Evolutionary conservation across 257 asterid species (phyloP).

Genomic region (Solanum bukasovii): DNA sequence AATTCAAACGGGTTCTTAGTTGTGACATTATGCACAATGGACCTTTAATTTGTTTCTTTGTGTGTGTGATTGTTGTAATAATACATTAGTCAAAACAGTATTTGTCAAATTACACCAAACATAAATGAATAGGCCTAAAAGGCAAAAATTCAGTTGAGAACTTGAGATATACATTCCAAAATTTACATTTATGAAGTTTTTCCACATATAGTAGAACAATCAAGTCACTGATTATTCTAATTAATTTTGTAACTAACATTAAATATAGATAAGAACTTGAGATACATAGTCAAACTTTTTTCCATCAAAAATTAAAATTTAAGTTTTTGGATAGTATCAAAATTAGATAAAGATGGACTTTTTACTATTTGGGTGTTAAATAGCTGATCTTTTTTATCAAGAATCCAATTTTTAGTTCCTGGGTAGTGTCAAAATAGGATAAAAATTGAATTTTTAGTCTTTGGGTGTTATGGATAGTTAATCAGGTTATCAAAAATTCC

Average conservation of each 20-base stretch:
- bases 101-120: neutral
- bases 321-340: neutral
- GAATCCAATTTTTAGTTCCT: neutral
- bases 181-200: neutral
- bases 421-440: neutral
- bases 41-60: neutral
- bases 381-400: too few relatives aligned
- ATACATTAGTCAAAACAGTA: neutral
- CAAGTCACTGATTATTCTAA: neutral
- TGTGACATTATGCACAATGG: neutral
- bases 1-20: too few relatives aligned
- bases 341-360: neutral
- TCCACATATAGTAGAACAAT: neutral
- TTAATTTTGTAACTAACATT: neutral
- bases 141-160: neutral
- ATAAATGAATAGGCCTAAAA: neutral
- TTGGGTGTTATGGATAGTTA: neutral
- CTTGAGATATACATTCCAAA: neutral
- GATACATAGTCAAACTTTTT: neutral
- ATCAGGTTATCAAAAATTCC: neutral
- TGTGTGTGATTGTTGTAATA: neutral
- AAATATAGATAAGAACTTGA: neutral
- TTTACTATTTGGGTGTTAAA: neutral
- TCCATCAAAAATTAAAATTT: neutral
- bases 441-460: neutral